Evolutionary conservation across 208 protist genomes (phyloP).

Genomic region (Vickermania ingenoplastis): DNA sequence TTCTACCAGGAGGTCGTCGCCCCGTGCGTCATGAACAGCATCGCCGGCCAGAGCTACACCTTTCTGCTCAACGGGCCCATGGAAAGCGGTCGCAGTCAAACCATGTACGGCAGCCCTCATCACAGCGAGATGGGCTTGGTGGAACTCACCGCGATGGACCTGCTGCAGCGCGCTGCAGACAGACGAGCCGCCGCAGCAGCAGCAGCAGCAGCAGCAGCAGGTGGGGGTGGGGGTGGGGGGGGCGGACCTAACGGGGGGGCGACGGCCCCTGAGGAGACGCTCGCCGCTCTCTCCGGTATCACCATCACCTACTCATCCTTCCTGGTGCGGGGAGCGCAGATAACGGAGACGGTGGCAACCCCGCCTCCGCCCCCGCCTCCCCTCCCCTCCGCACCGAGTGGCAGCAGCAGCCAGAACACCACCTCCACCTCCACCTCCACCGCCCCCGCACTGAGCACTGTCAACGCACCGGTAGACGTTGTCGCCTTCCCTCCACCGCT

Average conservation of each 20-base stretch:
- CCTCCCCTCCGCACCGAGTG: too few species aligned
- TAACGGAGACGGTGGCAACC: slow-evolving; percentile 51
- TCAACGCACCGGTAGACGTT: slow-evolving; percentile 42
- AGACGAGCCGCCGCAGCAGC: too few species aligned
- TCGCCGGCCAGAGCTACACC: slow-evolving; percentile 73
- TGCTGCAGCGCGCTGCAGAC: slow-evolving; percentile 27
- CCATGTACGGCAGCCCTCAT: slow-evolving; percentile 78
- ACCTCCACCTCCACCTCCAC: too few species aligned
- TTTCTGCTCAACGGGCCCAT: slow-evolving; percentile 66
- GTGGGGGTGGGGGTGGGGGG: not conserved
- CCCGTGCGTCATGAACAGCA: slow-evolving; percentile 69
- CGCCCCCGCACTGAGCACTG: too few species aligned
- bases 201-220: too few species aligned
- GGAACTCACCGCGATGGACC: slow-evolving; percentile 62
- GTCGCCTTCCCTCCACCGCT: slow-evolving; percentile 74
- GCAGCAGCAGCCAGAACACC: too few species aligned
- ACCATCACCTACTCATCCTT: slow-evolving; percentile 78
- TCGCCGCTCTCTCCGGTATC: slow-evolving; percentile 14
- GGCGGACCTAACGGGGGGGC: not conserved
- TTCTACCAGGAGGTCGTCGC: slow-evolving; percentile 80
- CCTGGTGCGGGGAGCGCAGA: slow-evolving; percentile 47
- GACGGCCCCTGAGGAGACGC: not conserved
- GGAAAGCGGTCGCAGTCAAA: slow-evolving; percentile 79
- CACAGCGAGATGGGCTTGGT: slow-evolving; percentile 70
- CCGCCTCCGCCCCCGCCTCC: too few species aligned